These are phyloP conservation scores for Aaosphaeria pasadenensis DNA, from an alignment of 2,329 filamentous ascomycete genomes.

Conservation along the genomic window DNA sequence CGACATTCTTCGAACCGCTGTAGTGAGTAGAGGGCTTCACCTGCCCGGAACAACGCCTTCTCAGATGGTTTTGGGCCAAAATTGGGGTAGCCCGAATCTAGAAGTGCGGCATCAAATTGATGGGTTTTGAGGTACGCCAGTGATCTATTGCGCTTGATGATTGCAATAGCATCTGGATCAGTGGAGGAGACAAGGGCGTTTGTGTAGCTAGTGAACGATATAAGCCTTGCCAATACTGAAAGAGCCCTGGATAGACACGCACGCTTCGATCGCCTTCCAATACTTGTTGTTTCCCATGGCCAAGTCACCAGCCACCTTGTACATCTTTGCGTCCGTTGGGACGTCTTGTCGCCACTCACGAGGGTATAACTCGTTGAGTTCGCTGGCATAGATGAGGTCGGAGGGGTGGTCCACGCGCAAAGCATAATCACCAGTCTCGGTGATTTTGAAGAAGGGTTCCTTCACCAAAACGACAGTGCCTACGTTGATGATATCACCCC, in stretches of 20 bases:
- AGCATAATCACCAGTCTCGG: constrained; percentile 40
- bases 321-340: constrained; percentile 1
- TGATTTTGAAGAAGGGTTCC: constrained; percentile 52
- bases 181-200: constrained; percentile 25
- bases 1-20: constrained; percentile 33
- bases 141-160: constrained; percentile 35
- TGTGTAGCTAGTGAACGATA: constrained; percentile 28
- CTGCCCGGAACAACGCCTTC: constrained; percentile 44
- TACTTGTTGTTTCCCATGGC: constrained; percentile 7
- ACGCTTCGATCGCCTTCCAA: constrained; percentile 14
- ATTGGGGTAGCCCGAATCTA: constrained; percentile 20
- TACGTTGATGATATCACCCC: constrained; percentile 25
- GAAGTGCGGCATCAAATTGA: constrained; percentile 35
- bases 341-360: not conserved
- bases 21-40: constrained; percentile 45
- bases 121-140: constrained; percentile 31
- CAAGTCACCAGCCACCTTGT: constrained; percentile 11
- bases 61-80: constrained; percentile 23
- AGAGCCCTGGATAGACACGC: not conserved
- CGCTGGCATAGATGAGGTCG: constrained; percentile 46
- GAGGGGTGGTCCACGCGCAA: constrained; percentile 54
- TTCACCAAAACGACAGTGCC: constrained; percentile 47
- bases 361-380: constrained; percentile 41
- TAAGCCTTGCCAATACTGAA: constrained; percentile 3
- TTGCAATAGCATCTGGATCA: constrained; percentile 1